Evolutionary conservation across 805 yeast genomes (phyloP), one percentile per base, ranked within the genome.

Genomic region (Barnettozyma sucrosica): DNA sequence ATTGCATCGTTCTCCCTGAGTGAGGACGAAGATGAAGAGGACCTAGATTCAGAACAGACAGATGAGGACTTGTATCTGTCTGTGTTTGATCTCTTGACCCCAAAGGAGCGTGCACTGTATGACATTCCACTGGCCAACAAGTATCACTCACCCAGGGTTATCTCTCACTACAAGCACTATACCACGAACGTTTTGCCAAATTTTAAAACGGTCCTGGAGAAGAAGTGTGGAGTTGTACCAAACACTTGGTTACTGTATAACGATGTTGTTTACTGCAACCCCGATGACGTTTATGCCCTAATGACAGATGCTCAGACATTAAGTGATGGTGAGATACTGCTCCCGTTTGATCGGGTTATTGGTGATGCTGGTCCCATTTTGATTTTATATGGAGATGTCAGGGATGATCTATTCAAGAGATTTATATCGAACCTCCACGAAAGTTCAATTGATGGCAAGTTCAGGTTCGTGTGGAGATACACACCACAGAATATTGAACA

Each of bases 261-360:
- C 49, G 76, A 76, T 43, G 69, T 71, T 23, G 62, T 73, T 2
- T 83, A 82, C 58, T 81, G 89, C 56, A 77, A 83, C 9, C 68
- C 82, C 3, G 86, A 79, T 47, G 95, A 85, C 48, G 75, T 89
- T 1, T 93, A 79, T 63, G 95, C 97, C 3, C 70, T 93, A 48
- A 83, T 84, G 61, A 77, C 88, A 0, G 69, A 69, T 23, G 55
- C 61, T 0, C 36, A 50, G 14, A 11, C n/a, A 6, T 10, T 39
- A 2, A 42, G 43, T 2, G 53, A 52, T 5, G 58, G 64, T 1
- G 49, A 50, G 4, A 43, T 50, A 3, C 25, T 66, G 14, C 40
- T 66, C 4, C 70, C 79, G 0, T 75, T 77, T 51, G 97, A 92
- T 57, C 71, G 89, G 48, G 67, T 84, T 0, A 70, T 87, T 42